Conservation (phyloP, 192 early-diverging fungal species). For the Backusella psychrophila region DNA sequence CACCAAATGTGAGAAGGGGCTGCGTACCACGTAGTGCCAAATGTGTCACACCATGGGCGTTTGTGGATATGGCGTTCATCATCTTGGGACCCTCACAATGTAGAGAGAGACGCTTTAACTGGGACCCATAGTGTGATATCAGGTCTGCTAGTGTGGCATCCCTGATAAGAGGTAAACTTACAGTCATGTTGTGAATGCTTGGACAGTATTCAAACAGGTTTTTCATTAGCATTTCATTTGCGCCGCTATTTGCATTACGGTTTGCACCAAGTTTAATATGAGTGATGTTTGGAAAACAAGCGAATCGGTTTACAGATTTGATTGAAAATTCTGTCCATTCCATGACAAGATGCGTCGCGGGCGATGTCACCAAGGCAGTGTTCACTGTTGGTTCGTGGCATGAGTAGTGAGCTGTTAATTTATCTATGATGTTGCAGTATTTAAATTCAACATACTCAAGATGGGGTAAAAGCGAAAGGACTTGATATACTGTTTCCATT, state of each 20-base stretch:
- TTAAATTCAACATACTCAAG: background rate
- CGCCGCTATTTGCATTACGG: background rate
- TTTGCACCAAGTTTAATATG: constrained; percentile 1
- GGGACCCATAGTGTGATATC: background rate
- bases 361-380: background rate
- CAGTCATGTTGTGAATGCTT: background rate
- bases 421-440: background rate
- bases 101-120: background rate
- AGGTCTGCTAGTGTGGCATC: background rate
- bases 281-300: background rate
- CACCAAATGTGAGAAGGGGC: background rate
- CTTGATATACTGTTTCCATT: background rate
- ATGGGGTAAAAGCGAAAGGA: background rate
- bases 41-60: background rate
- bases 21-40: background rate
- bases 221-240: background rate
- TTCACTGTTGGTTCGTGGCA: no score
- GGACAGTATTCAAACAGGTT: background rate
- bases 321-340: background rate
- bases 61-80: background rate
- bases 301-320: background rate
- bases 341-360: background rate
- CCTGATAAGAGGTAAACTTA: background rate
- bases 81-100: background rate
- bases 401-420: background rate